A percentile compares a stretch with the other conserved stretches of the same genome.
phyloP scores from a whole-genome alignment of 1,139 yeast genomes.

The Taphrina betulina region DNA sequence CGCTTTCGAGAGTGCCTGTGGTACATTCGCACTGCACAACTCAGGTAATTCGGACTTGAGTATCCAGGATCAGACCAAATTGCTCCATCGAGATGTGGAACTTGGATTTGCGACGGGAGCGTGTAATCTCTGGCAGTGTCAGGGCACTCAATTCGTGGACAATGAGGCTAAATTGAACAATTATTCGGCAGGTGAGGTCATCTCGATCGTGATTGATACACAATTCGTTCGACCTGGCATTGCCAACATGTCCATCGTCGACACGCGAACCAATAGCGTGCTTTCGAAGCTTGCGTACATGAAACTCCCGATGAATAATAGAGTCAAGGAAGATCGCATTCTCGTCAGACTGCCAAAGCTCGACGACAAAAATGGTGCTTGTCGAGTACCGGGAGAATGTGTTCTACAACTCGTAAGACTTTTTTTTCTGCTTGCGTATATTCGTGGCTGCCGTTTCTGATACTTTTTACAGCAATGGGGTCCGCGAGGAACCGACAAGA shows the following conservation, averaged over 20 bases:
- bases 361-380: neutral
- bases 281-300: neutral
- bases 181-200: neutral
- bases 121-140: neutral
- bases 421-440: too few species aligned
- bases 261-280: neutral
- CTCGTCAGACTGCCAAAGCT: neutral
- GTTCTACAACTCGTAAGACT: neutral
- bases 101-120: too few species aligned
- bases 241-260: neutral
- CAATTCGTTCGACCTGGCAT: neutral
- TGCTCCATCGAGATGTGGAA: neutral
- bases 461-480: too few species aligned
- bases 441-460: too few species aligned
- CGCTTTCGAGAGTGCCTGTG: neutral
- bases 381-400: neutral
- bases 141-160: neutral
- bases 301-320: neutral
- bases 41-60: too few species aligned
- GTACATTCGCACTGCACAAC: neutral
- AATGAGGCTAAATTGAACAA: too few species aligned
- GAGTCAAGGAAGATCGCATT: neutral
- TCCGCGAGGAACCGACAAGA: too few species aligned
- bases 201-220: neutral
- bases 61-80: too few species aligned